phyloP scores from a whole-genome alignment of 169 alveolate species.

The Babesia sp. region DNA sequence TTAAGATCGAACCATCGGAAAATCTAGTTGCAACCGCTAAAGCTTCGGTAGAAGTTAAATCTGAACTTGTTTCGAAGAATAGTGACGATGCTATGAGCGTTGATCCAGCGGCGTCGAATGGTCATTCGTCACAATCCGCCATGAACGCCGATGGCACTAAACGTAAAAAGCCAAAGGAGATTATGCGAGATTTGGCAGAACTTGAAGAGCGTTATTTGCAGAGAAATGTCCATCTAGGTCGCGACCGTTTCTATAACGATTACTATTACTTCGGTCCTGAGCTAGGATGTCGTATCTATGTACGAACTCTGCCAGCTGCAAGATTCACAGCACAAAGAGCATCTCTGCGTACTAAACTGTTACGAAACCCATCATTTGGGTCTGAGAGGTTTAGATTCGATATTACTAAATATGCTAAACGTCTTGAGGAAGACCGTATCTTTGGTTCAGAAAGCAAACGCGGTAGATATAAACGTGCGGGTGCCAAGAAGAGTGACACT shows the following conservation, averaged over 20 bases:
- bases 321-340: slow-evolving; percentile 35
- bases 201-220: slow-evolving; percentile 57
- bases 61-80: not conserved
- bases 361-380: slow-evolving; percentile 28
- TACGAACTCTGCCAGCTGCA: slow-evolving; percentile 35
- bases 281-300: slow-evolving; percentile 45
- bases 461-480: slow-evolving; percentile 17
- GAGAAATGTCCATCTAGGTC: slow-evolving; percentile 35
- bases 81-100: not conserved
- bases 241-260: slow-evolving; percentile 57
- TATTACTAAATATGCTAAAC: slow-evolving; percentile 26
- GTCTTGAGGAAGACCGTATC: slow-evolving; percentile 18
- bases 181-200: slow-evolving; percentile 43
- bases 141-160: not conserved
- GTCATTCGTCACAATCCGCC: not conserved
- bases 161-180: slow-evolving; percentile 32
- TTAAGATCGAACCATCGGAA: not conserved
- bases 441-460: slow-evolving; percentile 7
- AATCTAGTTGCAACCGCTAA: not conserved
- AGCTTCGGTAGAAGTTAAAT: not conserved
- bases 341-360: slow-evolving; percentile 3
- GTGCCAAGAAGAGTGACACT: not conserved
- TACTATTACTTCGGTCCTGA: slow-evolving; percentile 59
- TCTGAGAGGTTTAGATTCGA: slow-evolving; percentile 34
- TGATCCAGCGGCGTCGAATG: not conserved